Base-by-base conservation (phyloP, 2,329 filamentous ascomycete genomes). In the Dothistroma pini region DNA sequence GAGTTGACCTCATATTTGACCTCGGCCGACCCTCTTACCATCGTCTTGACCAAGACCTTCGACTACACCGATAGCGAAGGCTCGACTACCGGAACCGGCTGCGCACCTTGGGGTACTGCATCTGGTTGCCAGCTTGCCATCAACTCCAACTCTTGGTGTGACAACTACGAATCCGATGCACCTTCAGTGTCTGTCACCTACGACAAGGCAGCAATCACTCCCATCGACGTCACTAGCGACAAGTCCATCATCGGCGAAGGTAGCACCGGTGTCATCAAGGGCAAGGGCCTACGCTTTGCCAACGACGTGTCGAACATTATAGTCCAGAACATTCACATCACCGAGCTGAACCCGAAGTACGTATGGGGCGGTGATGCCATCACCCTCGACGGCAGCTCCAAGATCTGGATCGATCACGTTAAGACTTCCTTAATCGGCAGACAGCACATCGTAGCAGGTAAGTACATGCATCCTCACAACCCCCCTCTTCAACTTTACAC, bases 1-100 rank as follows among this genome's bases (percentile, higher is more conserved):
- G 78, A 89, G 79, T 81, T 88, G 52, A 81, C 83, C 71, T 79
- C 76, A 44, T 88, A 86, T 75, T 80, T 88, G 5, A 77, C 78
- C 9, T 84, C 86, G 71, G 75, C 73, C 58, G 71, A 76, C 21
- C 68, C 85, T 12, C 81, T 84, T 25, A 81, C 83, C 62, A 87
- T 88, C 67, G 78, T 87, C 58, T 76, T 88, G 31, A 79, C 80
- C 70, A 82, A 84, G 61, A 72, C 71, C 19, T 71, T 82, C 69
- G 80, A 84, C 75, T 86, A 85, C 77, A 80, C 76, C 34, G 79
- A 78, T 41, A 79, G 78, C 11, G 84, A 86, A 71, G 84, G 84
- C 44, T 81, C 77, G 3, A 77, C 76, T 5, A 82, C 77, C 31
- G 79, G 72, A 47, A 79, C 77, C 16, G 85, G 85, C 22, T 88